Base-by-base conservation (phyloP, 305 asterid species). In the Lippia alba region DNA sequence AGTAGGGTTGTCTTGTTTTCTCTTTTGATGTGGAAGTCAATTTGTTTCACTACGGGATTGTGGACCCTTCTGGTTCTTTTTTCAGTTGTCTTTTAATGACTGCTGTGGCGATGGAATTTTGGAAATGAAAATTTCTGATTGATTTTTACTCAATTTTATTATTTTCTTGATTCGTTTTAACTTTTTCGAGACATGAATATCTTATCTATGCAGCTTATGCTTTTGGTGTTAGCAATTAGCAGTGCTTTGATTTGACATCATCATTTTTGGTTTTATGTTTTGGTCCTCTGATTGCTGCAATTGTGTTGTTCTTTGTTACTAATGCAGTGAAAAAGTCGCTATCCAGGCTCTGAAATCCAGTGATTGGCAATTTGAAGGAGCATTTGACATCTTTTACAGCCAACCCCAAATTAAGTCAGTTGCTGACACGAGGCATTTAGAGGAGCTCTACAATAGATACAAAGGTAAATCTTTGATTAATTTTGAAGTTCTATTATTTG, bases 301-400 rank as follows among this genome's bases (percentile, higher is more conserved):
- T 6, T 59, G 51, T 63, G 56, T 54, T n/a, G 19, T 34, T 80
- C 64, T 70, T 40, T 70, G 48, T 57, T 71, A 56, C 72, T 56
- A 30, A 71, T 80, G 76, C 90, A 94, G 99, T 79, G 99, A 94
- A 74, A 94, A 94, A 78, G 79, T 82, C 73, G 94, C 98, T 51
- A 78, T 86, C 83, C 97, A 90, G 79, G 84, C 96, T 69, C 74
- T 94, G 78, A 94, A 91, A 83, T 76, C 95, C 72, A 82, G 98
- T 79, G 98, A 90, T 67, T 94, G 98, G 98, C 91, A 89, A 73
- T 89, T 91, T 72, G 99, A 94, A 81, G 97, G 98, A 78, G 99
- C 99, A 60, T 94, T 94, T 69, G 97, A 94, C 75, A 69, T 86
- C 60, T 94, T 88, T 82, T 94, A 94, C 85, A 94, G 89, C 84